Conservation (phyloP, 768 basidiomycete species). For the Boletellus ananiceps region DNA sequence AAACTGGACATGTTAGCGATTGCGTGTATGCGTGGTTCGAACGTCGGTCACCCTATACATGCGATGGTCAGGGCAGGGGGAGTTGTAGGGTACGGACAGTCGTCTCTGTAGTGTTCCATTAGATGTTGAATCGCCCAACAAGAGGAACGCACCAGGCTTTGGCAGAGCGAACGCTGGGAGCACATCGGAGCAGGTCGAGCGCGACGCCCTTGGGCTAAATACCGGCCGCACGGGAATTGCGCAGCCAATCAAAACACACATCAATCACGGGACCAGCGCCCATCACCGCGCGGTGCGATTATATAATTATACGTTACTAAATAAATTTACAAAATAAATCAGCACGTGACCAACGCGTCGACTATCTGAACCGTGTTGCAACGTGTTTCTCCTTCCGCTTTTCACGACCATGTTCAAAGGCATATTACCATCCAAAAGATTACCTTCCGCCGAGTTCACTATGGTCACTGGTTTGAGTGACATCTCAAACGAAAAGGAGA, state of each 20-base stretch:
- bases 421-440: conserved; percentile 66
- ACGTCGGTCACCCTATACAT: conserved; percentile 18
- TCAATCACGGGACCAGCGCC: conserved; percentile 15
- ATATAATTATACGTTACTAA: conserved; percentile 13
- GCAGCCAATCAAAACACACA: conserved; percentile 20
- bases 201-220: conserved; percentile 19
- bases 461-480: conserved; percentile 58
- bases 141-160: conserved; percentile 2
- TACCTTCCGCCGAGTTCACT: conserved; percentile 65
- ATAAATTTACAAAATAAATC: conserved; percentile 24
- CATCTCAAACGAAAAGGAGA: conserved; percentile 60
- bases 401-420: conserved; percentile 66
- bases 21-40: conserved; percentile 5
- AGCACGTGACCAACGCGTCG: conserved; percentile 32
- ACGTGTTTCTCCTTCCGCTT: not conserved
- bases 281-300: conserved; percentile 11
- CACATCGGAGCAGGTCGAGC: not conserved
- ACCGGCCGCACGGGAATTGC: conserved; percentile 31
- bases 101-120: conserved; percentile 10
- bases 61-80: not conserved
- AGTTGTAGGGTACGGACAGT: conserved; percentile 18
- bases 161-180: too few relatives aligned
- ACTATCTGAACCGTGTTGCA: conserved; percentile 29
- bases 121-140: conserved; percentile 3
- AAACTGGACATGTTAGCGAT: conserved; percentile 10